Evolutionary conservation across 176 grass and related monocot genomes (phyloP), one percentile per base, ranked within the genome.

Genomic region (Lolium rigidum): DNA sequence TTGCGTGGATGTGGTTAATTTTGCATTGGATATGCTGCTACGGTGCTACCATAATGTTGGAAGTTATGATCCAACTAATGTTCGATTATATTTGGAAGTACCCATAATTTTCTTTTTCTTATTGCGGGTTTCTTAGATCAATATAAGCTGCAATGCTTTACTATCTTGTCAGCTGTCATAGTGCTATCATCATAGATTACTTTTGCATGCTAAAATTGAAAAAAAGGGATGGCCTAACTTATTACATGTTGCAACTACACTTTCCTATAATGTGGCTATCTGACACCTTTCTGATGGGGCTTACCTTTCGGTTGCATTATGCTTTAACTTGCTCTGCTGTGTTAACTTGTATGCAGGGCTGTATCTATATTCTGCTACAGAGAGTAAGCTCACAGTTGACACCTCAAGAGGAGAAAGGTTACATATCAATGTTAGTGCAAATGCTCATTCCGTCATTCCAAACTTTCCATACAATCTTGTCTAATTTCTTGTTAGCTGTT

Each of bases 371-470:
- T 90, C 94, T 41, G 92, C 94, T 16, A 99, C 92, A 65, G 94
- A 96, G 68, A 99, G 94, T 66, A 96, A 99, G 87, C 89, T 99
- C 52, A 94, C 91, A 52, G 97, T 99, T 82, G 97, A 99, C 86
- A 99, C 92, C 49, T 99, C 97, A 71, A 96, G 97, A 92, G 97
- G 97, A 39, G 97, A 99, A 87, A 93, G 92, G 71, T 89, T 99
- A 18, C 92, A 88, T 69, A 96, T 99, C 52, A 99, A 97, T 83
- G 97, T 98, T 71, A 92, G 94, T 94, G 80, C 14, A 25, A 70
- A 90, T 87, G 63, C 38, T 72, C 18, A 84, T 70, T 66, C 10
- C 22, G 2, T 24, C 43, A 11, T 51, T 83, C 25, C n/a, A 78
- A 76, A 65, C 24, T 70, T 85, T 77, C 79, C 22, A 62, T 64